phyloP scores from a whole-genome alignment of 1,284 basidiomycete species.

The Wallemia mellicola region DNA sequence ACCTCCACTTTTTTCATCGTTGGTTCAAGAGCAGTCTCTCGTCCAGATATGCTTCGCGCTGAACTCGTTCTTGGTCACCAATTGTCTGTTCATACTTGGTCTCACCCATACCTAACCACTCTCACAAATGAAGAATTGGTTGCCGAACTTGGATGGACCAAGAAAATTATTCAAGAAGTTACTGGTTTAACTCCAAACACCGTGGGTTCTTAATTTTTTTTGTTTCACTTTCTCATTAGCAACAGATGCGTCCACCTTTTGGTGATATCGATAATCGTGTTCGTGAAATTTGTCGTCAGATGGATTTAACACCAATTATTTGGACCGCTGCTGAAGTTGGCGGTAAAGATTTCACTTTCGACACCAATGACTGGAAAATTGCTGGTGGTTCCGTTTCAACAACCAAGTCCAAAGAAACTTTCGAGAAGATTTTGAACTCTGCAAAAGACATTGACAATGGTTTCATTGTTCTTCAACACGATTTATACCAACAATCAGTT shows the following conservation, averaged over 20 bases:
- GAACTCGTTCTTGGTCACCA: slow-evolving; percentile 66
- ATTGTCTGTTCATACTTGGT: slow-evolving; percentile 21
- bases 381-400: slow-evolving; percentile 36
- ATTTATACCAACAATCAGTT: slow-evolving; percentile 53
- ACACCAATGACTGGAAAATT: slow-evolving; percentile 40
- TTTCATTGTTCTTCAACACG: slow-evolving; percentile 70
- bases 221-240: slow-evolving; percentile 19
- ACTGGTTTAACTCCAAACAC: slow-evolving; percentile 52
- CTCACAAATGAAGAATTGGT: slow-evolving; percentile 64
- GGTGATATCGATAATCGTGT: slow-evolving; percentile 49
- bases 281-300: slow-evolving; percentile 45
- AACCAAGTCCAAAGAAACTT: slow-evolving; percentile 22
- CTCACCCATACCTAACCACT: slow-evolving; percentile 30
- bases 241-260: slow-evolving; percentile 13
- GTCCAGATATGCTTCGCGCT: slow-evolving; percentile 40
- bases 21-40: slow-evolving; percentile 59
- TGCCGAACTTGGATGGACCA: slow-evolving; percentile 76
- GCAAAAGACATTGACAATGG: slow-evolving; percentile 20
- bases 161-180: slow-evolving; percentile 51
- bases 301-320: slow-evolving; percentile 42
- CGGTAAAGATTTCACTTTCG: slow-evolving; percentile 8
- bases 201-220: slow-evolving; percentile 23
- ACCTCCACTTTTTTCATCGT: slow-evolving; percentile 73
- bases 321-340: slow-evolving; percentile 34
- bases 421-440: slow-evolving; percentile 17